Evolutionary conservation across 2,329 filamentous ascomycete genomes (phyloP), one percentile per base, ranked within the genome.

Genomic region (Amphichorda felina): DNA sequence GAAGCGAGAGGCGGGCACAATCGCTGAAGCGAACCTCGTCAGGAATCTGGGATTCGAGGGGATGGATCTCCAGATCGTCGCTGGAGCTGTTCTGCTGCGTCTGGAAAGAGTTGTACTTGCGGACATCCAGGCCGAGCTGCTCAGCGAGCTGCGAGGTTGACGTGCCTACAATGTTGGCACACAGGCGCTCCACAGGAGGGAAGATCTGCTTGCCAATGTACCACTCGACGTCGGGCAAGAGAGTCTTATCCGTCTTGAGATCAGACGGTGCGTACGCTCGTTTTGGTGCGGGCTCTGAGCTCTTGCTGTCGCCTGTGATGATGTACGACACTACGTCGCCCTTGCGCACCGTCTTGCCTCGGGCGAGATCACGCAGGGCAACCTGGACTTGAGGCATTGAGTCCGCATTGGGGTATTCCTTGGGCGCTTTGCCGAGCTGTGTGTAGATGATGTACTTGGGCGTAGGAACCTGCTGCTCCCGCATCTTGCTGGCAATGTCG

Each of bases 161-260:
- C 2, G 91, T 98, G 40, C 91, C 91, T 11, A 76, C 75, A 49
- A 98, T 95, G 40, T 94, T 94, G 41, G 89, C 91, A 55, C 91
- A 98, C 16, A 98, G 78, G 70, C 91, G 85, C 63, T 98, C 91
- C 18, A 98, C 91, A 0, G 91, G 91, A 9, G 91, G 91, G 60
- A 98, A 86, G 40, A 98, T 95, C 59, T 98, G 91, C 66, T 98
- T 98, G 64, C 86, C 82, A 27, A 98, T 75, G 57, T 98, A 98
- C 74, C 88, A 96, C 53, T 98, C 91, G n/a, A 95, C 74, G 51
- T 98, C 91, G 2, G 88, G 85, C 39, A 80, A 72, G 6, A 98
- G 70, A 1, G 67, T 79, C 1, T 80, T 78, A 45, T 83, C 82
- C 13, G 75, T 53, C 51, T 91, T 93, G 40, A 84, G 64, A 54